phyloP scores from a whole-genome alignment of 1,139 yeast genomes.

The Spathaspora sp. region DNA sequence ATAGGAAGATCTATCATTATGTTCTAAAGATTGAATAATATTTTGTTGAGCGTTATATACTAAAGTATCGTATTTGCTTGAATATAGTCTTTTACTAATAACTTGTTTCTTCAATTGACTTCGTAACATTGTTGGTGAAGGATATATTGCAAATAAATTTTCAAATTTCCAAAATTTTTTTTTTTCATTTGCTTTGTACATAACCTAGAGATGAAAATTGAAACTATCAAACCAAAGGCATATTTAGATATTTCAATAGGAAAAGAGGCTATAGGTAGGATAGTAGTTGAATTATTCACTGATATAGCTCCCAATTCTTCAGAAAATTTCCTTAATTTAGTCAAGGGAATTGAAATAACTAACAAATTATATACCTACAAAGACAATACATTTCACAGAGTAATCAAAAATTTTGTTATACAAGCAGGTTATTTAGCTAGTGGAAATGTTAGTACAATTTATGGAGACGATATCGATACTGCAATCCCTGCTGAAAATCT shows the following conservation, averaged over 20 bases:
- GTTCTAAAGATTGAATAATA: slow-evolving; percentile 39
- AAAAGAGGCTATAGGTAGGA: slow-evolving; percentile 51
- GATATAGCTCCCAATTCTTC: slow-evolving; percentile 60
- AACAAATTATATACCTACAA: slow-evolving; percentile 30
- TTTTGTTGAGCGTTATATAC: slow-evolving; percentile 44
- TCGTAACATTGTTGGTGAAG: slow-evolving; percentile 20
- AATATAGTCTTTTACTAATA: background rate
- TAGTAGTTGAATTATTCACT: slow-evolving; percentile 59
- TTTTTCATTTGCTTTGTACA: background rate
- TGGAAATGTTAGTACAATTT: slow-evolving; percentile 51
- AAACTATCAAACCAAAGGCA: slow-evolving; percentile 33
- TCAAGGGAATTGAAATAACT: slow-evolving; percentile 32
- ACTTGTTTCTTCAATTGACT: background rate
- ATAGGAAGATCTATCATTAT: slow-evolving; percentile 63
- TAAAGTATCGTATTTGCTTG: slow-evolving; percentile 7
- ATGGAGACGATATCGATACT: slow-evolving; percentile 18
- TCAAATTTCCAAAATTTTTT: background rate
- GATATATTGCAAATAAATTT: slow-evolving; percentile 2
- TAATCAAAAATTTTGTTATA: slow-evolving; percentile 74
- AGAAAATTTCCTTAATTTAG: slow-evolving; percentile 50
- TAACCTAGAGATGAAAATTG: slow-evolving; percentile 30
- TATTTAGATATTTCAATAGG: slow-evolving; percentile 61
- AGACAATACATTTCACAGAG: slow-evolving; percentile 59
- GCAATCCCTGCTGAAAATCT: slow-evolving; percentile 65
- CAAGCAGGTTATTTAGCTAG: slow-evolving; percentile 66